Percentiles rank a stretch among this genome's conserved stretches.
phyloP scores from a whole-genome alignment of 148 eudicot species.

The Limonium bicolor region DNA sequence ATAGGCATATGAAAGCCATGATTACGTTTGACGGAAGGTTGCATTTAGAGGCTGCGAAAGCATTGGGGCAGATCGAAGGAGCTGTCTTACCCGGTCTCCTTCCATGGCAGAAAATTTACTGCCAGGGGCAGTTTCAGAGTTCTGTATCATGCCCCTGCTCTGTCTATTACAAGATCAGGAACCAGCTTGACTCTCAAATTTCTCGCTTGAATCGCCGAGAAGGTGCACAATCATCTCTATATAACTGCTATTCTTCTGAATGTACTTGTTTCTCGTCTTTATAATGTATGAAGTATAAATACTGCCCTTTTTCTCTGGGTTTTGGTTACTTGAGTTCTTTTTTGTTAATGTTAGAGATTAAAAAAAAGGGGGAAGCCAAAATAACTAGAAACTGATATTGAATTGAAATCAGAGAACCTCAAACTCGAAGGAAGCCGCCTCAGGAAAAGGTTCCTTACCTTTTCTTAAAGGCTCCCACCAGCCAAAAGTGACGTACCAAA shows the following conservation, averaged over 20 bases:
- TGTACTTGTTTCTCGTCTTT: too few relatives aligned
- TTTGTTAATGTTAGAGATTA: too few relatives aligned
- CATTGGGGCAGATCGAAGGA: slow-evolving; percentile 84
- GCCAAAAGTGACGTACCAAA: too few relatives aligned
- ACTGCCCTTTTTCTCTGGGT: too few relatives aligned
- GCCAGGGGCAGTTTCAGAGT: slow-evolving; percentile 62
- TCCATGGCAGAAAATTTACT: slow-evolving; percentile 82
- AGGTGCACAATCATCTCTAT: slow-evolving; percentile 43
- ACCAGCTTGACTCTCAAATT: slow-evolving; percentile 33
- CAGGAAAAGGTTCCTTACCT: too few relatives aligned
- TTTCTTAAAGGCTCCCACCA: too few relatives aligned
- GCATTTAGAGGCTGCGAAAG: slow-evolving; percentile 93
- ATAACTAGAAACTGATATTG: too few relatives aligned
- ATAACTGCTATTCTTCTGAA: too few relatives aligned
- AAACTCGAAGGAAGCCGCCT: too few relatives aligned
- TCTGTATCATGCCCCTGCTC: slow-evolving; percentile 58
- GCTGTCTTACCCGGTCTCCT: slow-evolving; percentile 57
- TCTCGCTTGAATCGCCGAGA: slow-evolving; percentile 26
- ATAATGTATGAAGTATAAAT: too few relatives aligned
- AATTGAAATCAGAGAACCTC: too few relatives aligned
- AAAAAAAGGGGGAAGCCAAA: neutral
- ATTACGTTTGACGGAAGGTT: slow-evolving; percentile 71
- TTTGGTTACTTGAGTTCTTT: too few relatives aligned
- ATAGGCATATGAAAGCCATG: slow-evolving; percentile 45
- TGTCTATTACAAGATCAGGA: slow-evolving; percentile 46